Evolutionary conservation across 331 rosid species (phyloP).

Genomic region (Prunus yedoensis): DNA sequence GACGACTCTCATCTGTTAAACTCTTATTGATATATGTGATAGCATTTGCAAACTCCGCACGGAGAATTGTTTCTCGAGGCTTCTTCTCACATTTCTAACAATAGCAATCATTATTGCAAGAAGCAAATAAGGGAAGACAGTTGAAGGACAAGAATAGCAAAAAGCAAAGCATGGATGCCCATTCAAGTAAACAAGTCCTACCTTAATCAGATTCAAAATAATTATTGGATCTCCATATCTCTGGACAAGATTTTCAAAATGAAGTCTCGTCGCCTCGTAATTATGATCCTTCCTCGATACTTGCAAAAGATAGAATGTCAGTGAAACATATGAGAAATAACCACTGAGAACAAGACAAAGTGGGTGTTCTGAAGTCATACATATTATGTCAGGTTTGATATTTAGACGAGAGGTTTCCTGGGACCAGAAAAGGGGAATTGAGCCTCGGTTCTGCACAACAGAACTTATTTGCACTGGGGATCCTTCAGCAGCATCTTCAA

Average conservation of each 20-base stretch:
- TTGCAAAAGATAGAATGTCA: conserved; percentile 33
- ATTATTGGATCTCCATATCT: conserved; percentile 95
- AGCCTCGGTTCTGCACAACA: conserved; percentile 87
- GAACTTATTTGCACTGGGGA: conserved; percentile 80
- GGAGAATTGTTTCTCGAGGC: conserved; percentile 89
- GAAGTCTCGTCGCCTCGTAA: conserved; percentile 87
- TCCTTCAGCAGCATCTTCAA: conserved; percentile 58
- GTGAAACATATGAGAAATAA: conserved; percentile 18
- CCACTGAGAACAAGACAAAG: conserved; percentile 19
- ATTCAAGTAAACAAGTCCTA: conserved; percentile 23
- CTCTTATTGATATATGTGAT: conserved; percentile 61
- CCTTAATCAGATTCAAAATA: conserved; percentile 94
- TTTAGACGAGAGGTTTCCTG: conserved; percentile 86
- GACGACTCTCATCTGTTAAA: conserved; percentile 48
- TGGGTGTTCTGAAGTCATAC: conserved; percentile 41
- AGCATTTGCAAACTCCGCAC: conserved; percentile 81
- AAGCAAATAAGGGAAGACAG: conserved; percentile 3
- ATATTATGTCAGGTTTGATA: conserved; percentile 81
- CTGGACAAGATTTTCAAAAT: conserved; percentile 79
- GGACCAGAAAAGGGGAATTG: conserved; percentile 98
- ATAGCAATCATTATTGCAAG: conserved; percentile 11
- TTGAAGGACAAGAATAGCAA: conserved; percentile 16
- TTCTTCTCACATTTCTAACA: conserved; percentile 76
- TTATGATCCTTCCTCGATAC: conserved; percentile 67
- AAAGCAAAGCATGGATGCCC: conserved; percentile 6